These are phyloP conservation scores for Neurospora sublineolata DNA, from an alignment of 495 filamentous ascomycete genomes.

Conservation along the genomic window DNA sequence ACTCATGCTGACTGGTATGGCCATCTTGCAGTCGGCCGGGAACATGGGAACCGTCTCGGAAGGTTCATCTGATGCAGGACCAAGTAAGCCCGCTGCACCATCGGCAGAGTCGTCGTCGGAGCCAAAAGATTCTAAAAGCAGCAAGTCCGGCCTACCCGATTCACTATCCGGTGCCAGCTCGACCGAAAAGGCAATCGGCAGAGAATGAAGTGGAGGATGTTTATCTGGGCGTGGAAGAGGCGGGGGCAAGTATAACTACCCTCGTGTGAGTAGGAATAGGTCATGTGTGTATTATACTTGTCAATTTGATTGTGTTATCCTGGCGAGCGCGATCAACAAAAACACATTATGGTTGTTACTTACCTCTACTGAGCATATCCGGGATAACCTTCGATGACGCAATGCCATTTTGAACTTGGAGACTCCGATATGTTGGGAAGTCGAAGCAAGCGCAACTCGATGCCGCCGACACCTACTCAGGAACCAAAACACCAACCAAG, in stretches of 20 bases:
- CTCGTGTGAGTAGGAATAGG: neutral
- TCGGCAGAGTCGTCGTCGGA: neutral
- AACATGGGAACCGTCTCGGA: neutral
- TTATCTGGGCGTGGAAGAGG: neutral
- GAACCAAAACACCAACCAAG: neutral
- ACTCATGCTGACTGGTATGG: neutral
- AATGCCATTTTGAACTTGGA: neutral
- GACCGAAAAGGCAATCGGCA: neutral
- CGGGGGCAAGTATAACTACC: too few species aligned
- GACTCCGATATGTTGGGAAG: neutral
- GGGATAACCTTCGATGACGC: neutral
- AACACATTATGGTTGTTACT: neutral
- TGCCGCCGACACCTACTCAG: neutral
- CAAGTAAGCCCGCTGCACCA: neutral
- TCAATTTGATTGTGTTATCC: neutral
- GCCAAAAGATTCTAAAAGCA: neutral
- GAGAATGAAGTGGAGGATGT: neutral
- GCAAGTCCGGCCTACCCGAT: neutral
- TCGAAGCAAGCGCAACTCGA: neutral
- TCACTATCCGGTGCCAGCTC: neutral
- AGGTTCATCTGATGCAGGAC: neutral
- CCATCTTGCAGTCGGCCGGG: neutral
- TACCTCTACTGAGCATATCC: neutral
- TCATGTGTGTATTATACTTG: neutral
- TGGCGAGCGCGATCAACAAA: neutral